Evolutionary conservation across 495 filamentous ascomycete species (phyloP), one percentile per base, ranked within the genome.

Genomic region (Hyaloscypha variabilis): DNA sequence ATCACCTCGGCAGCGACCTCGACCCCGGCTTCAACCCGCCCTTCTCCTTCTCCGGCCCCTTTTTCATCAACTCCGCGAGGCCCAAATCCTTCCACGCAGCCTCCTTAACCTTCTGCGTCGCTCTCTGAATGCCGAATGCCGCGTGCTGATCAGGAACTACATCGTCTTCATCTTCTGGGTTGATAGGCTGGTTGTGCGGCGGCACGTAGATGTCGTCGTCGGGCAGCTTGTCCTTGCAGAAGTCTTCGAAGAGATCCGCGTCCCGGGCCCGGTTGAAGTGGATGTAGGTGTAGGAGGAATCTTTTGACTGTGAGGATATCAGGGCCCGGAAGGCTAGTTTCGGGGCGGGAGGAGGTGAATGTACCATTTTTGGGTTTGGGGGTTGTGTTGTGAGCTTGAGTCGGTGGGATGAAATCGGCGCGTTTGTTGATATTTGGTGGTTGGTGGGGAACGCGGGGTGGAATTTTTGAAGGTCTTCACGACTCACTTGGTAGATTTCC

Each of bases 151-250:
- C 93, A 0, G 95, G 95, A 13, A 99, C 94, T 4, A 99, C 91
- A 68, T 98, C 95, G 71, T 99, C 95, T 77, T 99, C 95, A 74
- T 99, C 95, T 77, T 98, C 95, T 0, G 95, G 95, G 76, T 97
- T 97, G 55, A 93, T 82, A 1, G 95, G 95, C 75, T 96, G 93
- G 76, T 93, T 87, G 63, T 97, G 91, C 2, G 91, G 90, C 8
- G 91, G 86, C 5, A 99, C 90, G 80, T 93, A 93, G 76, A 99
- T 92, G 61, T 96, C 91, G 71, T 89, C 87, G 61, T 81, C 76
- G n/a, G 87, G 87, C 46, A 89, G 78, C 73, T 83, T 84, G 76
- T 88, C 86, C 72, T 83, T 84, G 78, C 85, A 86, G 70, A 93
- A 93, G 75, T 94, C 91, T 83, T 98, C 95, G 73, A 97, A 93